Percentiles rank a stretch among this genome's conserved stretches.
phyloP scores from a whole-genome alignment of 371 early-diverging fungal genomes.

The Cokeromyces recurvatus region DNA sequence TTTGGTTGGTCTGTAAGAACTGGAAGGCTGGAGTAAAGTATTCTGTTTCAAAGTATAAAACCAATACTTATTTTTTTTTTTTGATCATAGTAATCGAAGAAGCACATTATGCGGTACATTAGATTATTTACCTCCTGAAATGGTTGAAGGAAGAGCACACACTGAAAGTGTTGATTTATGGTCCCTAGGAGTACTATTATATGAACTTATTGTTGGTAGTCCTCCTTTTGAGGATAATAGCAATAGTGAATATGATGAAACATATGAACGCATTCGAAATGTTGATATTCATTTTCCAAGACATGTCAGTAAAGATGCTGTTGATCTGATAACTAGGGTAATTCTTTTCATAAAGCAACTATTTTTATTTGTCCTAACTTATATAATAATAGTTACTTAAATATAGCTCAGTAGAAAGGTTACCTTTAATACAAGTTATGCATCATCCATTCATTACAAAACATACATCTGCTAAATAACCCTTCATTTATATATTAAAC shows the following conservation, averaged over 20 bases:
- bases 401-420: slow-evolving; percentile 71
- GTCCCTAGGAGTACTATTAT: slow-evolving; percentile 85
- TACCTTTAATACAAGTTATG: slow-evolving; percentile 71
- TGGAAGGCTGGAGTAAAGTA: slow-evolving; percentile 29
- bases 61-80: background rate
- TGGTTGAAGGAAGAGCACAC: slow-evolving; percentile 73
- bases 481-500: no score
- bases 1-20: slow-evolving; percentile 49
- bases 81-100: slow-evolving; percentile 49
- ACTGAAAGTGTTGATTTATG: slow-evolving; percentile 80
- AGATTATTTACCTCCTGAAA: slow-evolving; percentile 98
- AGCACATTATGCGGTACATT: slow-evolving; percentile 96
- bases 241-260: slow-evolving; percentile 39
- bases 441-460: slow-evolving; percentile 13
- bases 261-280: slow-evolving; percentile 79
- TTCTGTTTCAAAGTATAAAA: background rate
- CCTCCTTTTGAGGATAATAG: slow-evolving; percentile 93
- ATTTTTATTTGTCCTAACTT: background rate
- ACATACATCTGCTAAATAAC: no score
- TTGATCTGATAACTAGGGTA: slow-evolving; percentile 84
- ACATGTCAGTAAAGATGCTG: slow-evolving; percentile 78
- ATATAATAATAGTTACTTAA: slow-evolving; percentile 57
- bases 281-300: slow-evolving; percentile 86
- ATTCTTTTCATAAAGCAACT: no score
- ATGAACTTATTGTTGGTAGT: slow-evolving; percentile 93